Conservation (phyloP, 805 yeast genomes). For the Candida gorgasii region DNA sequence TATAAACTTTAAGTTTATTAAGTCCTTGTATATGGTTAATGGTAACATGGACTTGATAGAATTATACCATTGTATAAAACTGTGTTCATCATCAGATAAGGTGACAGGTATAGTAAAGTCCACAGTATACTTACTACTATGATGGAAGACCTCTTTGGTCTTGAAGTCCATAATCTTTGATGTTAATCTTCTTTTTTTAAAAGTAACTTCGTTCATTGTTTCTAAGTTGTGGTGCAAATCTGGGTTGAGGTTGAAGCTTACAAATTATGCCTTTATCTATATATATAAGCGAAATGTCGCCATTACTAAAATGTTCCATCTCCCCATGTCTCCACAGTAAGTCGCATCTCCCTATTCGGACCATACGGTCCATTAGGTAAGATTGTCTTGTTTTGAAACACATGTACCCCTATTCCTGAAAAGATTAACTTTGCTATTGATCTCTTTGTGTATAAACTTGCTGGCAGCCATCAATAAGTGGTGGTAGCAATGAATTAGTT, state of each 20-base stretch:
- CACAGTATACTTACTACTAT: slow-evolving; percentile 6
- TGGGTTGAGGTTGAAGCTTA: no score
- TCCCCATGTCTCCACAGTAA: slow-evolving; percentile 5
- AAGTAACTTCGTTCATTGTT: slow-evolving; percentile 2
- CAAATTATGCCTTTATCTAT: slow-evolving; percentile 4
- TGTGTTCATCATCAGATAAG: slow-evolving; percentile 10
- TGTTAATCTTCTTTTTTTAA: background rate
- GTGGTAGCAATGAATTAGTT: no score
- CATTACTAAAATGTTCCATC: background rate
- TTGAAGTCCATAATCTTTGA: background rate
- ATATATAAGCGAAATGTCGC: slow-evolving; percentile 2
- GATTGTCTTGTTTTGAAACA: background rate
- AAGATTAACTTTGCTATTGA: background rate
- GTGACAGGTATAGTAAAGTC: slow-evolving; percentile 14
- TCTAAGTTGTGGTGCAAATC: no score
- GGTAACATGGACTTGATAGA: slow-evolving; percentile 11
- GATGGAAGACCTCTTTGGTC: background rate
- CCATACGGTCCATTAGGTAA: background rate
- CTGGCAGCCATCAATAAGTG: no score
- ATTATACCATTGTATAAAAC: slow-evolving; percentile 15
- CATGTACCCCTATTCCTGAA: background rate
- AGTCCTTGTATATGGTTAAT: slow-evolving; percentile 9
- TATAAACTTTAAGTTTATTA: slow-evolving; percentile 12
- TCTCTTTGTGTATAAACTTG: background rate
- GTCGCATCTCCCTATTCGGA: slow-evolving; percentile 1